Percentiles rank a stretch among this genome's conserved stretches.
Conservation (phyloP, 176 grass and related monocot genomes). For the barley (Hordeum vulgare) region DNA sequence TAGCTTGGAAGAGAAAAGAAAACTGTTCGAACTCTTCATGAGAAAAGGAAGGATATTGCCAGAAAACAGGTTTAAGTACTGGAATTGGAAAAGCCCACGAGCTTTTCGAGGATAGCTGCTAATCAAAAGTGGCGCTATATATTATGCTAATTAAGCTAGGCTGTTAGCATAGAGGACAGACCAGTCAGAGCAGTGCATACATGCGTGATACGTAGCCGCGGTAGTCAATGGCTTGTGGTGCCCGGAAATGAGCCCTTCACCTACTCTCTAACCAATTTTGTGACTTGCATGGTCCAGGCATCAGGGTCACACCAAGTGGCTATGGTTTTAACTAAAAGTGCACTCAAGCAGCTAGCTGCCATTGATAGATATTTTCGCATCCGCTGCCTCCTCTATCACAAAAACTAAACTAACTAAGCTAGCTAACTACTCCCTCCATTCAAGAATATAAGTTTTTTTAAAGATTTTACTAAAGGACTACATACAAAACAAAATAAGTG, state of each 20-base stretch:
- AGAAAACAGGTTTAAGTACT: background rate
- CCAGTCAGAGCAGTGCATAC: background rate
- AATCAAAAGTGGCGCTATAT: background rate
- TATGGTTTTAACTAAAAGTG: constrained; percentile 39
- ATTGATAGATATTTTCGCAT: constrained; percentile 23
- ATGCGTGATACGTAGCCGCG: background rate
- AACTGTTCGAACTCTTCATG: background rate
- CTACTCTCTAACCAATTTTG: constrained; percentile 60
- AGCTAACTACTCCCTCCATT: too few species aligned
- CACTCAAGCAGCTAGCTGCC: constrained; percentile 18
- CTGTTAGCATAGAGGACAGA: background rate
- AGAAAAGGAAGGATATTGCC: background rate
- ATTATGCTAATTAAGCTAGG: background rate
- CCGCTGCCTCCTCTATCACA: background rate
- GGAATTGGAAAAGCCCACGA: background rate
- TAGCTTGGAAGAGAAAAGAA: background rate
- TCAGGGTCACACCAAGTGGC: constrained; percentile 18
- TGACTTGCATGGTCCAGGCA: constrained; percentile 41
- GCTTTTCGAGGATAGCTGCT: constrained; percentile 20
- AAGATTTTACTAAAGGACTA: too few species aligned
- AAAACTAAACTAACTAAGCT: constrained; percentile 16
- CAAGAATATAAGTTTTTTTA: too few species aligned
- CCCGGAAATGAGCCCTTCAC: constrained; percentile 43
- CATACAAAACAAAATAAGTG: too few species aligned
- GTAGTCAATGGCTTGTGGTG: constrained; percentile 51